These are phyloP conservation scores for Sequoiadendron giganteum DNA, from an alignment of 75 land plant species.

Conservation along the genomic window DNA sequence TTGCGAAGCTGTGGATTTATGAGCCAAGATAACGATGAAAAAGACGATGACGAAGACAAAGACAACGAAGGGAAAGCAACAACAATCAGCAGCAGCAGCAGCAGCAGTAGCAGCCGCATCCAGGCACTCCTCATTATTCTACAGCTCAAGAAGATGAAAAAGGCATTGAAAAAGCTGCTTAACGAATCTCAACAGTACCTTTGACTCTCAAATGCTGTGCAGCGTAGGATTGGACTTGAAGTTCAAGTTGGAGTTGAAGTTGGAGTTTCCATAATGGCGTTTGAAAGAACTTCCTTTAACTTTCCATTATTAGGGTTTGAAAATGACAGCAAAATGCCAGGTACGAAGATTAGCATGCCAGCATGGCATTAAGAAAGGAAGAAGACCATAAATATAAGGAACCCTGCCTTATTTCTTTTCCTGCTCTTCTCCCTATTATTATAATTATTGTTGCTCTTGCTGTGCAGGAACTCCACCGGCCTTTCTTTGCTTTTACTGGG, in stretches of 20 bases:
- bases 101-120: background rate
- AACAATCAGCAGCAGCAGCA: background rate
- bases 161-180: background rate
- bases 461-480: background rate
- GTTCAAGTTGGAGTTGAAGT: background rate
- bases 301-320: constrained; percentile 1
- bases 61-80: background rate
- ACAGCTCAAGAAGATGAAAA: background rate
- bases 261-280: background rate
- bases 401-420: background rate
- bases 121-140: background rate
- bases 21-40: background rate
- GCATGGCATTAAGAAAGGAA: background rate
- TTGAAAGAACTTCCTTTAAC: background rate
- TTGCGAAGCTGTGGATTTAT: background rate
- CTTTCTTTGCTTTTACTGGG: background rate
- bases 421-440: background rate
- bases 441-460: background rate
- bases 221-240: background rate
- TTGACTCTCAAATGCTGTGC: background rate
- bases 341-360: background rate
- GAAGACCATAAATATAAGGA: background rate
- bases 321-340: constrained; percentile 1
- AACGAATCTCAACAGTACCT: constrained; percentile 1
- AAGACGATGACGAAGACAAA: background rate